Evolutionary conservation across 257 asterid species (phyloP).

Genomic region (Apocynum venetum): DNA sequence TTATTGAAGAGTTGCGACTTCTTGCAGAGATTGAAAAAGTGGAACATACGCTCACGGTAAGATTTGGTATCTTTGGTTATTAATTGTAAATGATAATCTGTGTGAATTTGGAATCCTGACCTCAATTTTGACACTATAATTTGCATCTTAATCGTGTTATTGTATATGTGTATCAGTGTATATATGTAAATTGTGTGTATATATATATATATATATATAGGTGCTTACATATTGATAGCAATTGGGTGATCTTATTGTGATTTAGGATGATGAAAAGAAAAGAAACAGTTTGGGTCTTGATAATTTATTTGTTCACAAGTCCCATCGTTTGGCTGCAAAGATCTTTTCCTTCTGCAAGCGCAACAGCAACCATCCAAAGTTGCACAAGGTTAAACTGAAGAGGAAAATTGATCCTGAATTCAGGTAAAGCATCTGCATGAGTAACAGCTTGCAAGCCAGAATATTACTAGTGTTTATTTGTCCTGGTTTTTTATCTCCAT

Average conservation of each 20-base stretch:
- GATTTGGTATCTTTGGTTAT: neutral
- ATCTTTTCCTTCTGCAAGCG: conserved; percentile 35
- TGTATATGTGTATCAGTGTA: no score
- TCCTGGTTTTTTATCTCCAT: neutral
- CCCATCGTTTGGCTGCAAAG: conserved; percentile 48
- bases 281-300: conserved; percentile 52
- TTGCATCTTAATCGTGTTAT: neutral
- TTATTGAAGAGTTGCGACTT: conserved; percentile 56
- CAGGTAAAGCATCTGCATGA: conserved; percentile 33
- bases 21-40: conserved; percentile 50
- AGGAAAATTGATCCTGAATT: conserved; percentile 38
- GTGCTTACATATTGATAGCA: conserved; percentile 3
- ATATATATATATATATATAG: neutral
- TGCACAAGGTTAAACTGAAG: conserved; percentile 39
- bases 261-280: conserved; percentile 53
- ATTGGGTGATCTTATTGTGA: conserved; percentile 23
- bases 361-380: conserved; percentile 38
- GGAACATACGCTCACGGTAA: conserved; percentile 52
- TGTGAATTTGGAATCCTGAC: neutral
- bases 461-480: neutral
- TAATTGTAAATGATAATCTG: neutral
- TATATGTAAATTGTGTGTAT: neutral
- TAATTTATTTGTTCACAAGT: conserved; percentile 38
- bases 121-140: neutral
- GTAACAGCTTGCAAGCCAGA: neutral